phyloP scores from a whole-genome alignment of 331 rosid genomes.

The Malus hybrid region DNA sequence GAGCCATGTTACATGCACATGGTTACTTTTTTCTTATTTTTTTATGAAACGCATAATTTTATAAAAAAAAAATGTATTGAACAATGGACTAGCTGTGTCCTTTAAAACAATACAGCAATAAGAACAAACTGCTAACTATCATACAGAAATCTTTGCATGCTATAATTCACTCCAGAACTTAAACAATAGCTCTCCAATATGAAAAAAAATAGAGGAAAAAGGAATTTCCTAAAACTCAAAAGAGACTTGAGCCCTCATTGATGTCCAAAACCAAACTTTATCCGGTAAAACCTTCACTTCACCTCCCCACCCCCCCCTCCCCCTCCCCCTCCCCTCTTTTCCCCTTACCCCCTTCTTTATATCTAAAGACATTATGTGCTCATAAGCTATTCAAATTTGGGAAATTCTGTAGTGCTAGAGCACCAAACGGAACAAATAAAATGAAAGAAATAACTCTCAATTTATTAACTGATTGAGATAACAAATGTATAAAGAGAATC shows the following conservation, averaged over 20 bases:
- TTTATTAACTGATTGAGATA: too few species aligned
- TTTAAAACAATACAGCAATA: neutral
- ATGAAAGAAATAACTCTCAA: too few species aligned
- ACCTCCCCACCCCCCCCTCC: too few species aligned
- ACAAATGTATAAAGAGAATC: too few species aligned
- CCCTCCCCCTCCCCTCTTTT: too few species aligned
- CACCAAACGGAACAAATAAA: too few species aligned
- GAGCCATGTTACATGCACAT: neutral
- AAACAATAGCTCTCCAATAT: neutral
- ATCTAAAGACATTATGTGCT: too few species aligned
- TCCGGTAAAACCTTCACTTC: neutral
- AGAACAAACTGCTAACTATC: neutral
- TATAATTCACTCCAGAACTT: neutral
- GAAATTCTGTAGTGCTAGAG: too few species aligned
- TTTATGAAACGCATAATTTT: neutral
- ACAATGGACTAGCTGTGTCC: neutral
- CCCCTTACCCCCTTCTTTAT: too few species aligned
- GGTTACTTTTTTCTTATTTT: too few species aligned
- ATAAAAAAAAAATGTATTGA: too few species aligned
- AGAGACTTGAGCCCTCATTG: neutral
- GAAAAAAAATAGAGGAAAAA: neutral
- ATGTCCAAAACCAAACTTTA: neutral
- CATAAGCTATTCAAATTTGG: too few species aligned
- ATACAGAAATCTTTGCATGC: neutral
- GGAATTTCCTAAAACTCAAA: neutral